Evolutionary conservation across 306 rosid genomes (phyloP), one percentile per base, ranked within the genome.

Genomic region (Datisca glomerata): DNA sequence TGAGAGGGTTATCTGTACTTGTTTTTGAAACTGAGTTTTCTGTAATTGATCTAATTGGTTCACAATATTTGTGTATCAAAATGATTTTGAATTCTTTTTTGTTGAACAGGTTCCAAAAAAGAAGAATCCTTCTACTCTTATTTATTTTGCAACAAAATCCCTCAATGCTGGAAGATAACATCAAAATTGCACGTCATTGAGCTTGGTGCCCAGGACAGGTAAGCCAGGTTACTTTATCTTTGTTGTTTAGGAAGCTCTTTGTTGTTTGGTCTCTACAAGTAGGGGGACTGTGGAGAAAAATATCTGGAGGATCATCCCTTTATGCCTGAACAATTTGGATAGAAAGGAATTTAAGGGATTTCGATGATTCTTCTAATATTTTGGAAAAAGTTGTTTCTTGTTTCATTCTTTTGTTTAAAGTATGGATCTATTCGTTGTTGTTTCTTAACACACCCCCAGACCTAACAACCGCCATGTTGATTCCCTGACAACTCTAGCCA

Each of bases 161-260:
- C 81, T 84, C 48, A 89, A 84, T 57, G 95, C 98, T 45, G 98
- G 98, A 51, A 89, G 60, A 63, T 89, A 43, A 61, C 80, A 45
- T 84, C 98, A 18, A 89, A 89, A 77, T 61, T 89, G 35, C 98
- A 89, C 71, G 75, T 89, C 41, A 89, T 89, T 45, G 98, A 89
- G 72, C 74, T 89, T 57, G 98, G 98, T 61, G 98, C 98, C 51
- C 98, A 80, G 82, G n/a, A 91, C 95, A 78, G 98, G 98, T 86
- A 18, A 58, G 63, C 47, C 44, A 89, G 89, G 72, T 18, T 51
- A 63, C 51, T 48, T 63, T 15, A 47, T 28, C 49, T 27, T 21
- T 15, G 36, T 12, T 37, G 11, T 48, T 45, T 17, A 17, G 56
- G 40, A 27, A 13, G 21, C 8, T 45, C 38, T 33, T 19, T 45